A percentile compares a stretch with the other conserved stretches of the same genome.
These are phyloP conservation scores for Epicoccum nigrum DNA, from an alignment of 2,329 filamentous ascomycete species.

Conservation along the genomic window DNA sequence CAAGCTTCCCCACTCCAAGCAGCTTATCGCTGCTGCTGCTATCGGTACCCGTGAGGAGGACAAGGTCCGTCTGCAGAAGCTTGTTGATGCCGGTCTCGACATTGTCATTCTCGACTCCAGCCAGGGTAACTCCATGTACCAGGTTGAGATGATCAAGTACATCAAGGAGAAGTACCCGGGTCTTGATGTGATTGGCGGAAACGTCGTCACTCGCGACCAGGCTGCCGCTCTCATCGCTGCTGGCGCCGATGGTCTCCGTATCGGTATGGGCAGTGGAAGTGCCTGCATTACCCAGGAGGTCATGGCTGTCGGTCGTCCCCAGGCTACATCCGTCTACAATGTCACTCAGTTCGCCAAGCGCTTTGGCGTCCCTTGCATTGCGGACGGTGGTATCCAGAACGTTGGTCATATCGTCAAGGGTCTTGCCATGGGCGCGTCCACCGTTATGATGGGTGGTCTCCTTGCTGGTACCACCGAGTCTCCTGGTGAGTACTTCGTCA, in stretches of 20 bases:
- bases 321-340: conserved; percentile 90
- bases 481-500: conserved; percentile 94
- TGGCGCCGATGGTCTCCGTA: conserved; percentile 93
- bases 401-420: conserved; percentile 99
- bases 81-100: conserved; percentile 93
- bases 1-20: conserved; percentile 95
- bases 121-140: conserved; percentile 98
- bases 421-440: conserved; percentile 89
- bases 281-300: conserved; percentile 99
- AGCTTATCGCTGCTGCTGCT: conserved; percentile 92
- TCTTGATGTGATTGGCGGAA: conserved; percentile 95
- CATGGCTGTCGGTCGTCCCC: conserved; percentile 97
- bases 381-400: conserved; percentile 97
- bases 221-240: conserved; percentile 90
- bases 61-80: conserved; percentile 80
- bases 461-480: conserved; percentile 97
- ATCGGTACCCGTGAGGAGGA: conserved; percentile 96
- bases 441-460: conserved; percentile 99
- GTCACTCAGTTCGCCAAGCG: conserved; percentile 87
- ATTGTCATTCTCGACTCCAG: conserved; percentile 95
- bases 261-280: conserved; percentile 97
- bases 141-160: conserved; percentile 98
- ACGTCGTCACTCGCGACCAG: conserved; percentile 97
- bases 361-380: conserved; percentile 97
- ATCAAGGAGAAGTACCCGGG: conserved; percentile 84